Conservation (phyloP, 768 basidiomycete genomes). For the Cytidiella melzeri region DNA sequence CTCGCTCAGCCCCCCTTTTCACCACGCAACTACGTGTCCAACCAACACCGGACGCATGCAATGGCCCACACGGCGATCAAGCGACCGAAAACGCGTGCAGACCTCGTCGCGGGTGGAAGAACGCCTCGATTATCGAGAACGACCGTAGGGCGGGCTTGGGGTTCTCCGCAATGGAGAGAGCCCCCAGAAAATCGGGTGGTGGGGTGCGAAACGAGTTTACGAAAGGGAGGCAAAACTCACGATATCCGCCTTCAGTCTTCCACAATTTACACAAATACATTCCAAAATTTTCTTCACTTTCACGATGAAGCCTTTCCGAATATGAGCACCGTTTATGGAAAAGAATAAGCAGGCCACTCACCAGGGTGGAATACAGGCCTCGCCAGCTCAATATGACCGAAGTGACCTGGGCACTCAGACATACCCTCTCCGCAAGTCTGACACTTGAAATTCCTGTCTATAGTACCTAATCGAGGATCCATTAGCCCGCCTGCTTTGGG, state of each 20-base stretch:
- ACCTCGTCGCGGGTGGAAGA: slow-evolving; percentile 73
- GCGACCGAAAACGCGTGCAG: slow-evolving; percentile 88
- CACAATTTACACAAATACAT: slow-evolving; percentile 97
- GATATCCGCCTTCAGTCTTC: slow-evolving; percentile 94
- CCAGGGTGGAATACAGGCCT: slow-evolving; percentile 97
- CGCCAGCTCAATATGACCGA: slow-evolving; percentile 96
- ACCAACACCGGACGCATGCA: slow-evolving; percentile 66
- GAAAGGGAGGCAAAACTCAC: slow-evolving; percentile 79
- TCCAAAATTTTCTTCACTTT: slow-evolving; percentile 99
- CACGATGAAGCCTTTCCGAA: slow-evolving; percentile 77
- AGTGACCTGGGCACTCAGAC: slow-evolving; percentile 99
- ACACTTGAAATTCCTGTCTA: slow-evolving; percentile 97
- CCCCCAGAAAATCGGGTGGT: slow-evolving; percentile 97
- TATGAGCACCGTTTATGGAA: neutral
- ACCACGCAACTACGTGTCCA: slow-evolving; percentile 87
- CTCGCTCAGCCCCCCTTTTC: slow-evolving; percentile 99
- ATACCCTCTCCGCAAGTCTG: slow-evolving; percentile 99
- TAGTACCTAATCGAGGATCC: slow-evolving; percentile 98
- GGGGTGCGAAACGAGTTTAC: slow-evolving; percentile 89
- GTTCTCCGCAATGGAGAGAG: slow-evolving; percentile 94
- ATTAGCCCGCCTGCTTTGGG: slow-evolving; percentile 92
- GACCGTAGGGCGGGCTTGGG: slow-evolving; percentile 85
- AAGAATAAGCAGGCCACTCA: slow-evolving; percentile 32
- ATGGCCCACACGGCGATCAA: slow-evolving; percentile 82
- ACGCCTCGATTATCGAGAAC: slow-evolving; percentile 77